phyloP scores from a whole-genome alignment of 768 basidiomycete genomes.

The Phaffia australis region DNA sequence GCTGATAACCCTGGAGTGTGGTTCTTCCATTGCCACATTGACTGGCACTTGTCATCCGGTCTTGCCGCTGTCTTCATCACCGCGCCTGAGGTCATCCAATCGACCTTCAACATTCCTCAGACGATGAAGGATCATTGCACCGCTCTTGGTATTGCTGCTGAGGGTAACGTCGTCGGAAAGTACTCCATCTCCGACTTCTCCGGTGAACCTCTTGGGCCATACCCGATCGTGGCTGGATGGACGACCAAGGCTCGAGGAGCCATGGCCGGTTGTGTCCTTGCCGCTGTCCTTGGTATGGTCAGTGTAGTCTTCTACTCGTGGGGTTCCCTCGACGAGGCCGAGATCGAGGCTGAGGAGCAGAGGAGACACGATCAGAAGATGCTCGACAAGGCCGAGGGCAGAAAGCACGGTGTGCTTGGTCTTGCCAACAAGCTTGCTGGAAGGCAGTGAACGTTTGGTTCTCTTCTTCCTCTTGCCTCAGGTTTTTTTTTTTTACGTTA shows the following conservation, averaged over 20 bases:
- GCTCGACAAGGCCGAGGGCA: conserved; percentile 20
- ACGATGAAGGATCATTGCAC: conserved; percentile 61
- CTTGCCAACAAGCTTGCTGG: conserved; percentile 13
- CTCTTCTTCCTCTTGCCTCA: too few species aligned
- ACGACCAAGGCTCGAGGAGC: conserved; percentile 36
- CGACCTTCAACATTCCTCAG: conserved; percentile 48
- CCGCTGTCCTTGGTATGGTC: conserved; percentile 70
- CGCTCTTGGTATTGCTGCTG: conserved; percentile 47
- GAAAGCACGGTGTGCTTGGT: conserved; percentile 15
- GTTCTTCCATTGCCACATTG: conserved; percentile 40
- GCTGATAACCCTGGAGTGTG: conserved; percentile 91
- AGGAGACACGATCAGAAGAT: conserved; percentile 25
- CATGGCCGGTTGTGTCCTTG: conserved; percentile 57
- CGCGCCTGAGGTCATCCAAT: conserved; percentile 62
- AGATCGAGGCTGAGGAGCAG: conserved; percentile 58
- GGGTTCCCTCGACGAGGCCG: conserved; percentile 68
- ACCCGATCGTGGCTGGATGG: conserved; percentile 39
- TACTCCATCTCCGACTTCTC: conserved; percentile 54
- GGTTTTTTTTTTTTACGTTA: too few species aligned
- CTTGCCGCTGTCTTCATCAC: conserved; percentile 76
- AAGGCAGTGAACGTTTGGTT: too few species aligned
- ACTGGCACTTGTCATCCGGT: conserved; percentile 42
- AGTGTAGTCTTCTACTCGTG: conserved; percentile 77
- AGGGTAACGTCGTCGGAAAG: conserved; percentile 82
- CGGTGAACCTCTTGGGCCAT: conserved; percentile 54